Conservation (phyloP, 1,139 yeast genomes). For the Yamadazyma diospyri region DNA sequence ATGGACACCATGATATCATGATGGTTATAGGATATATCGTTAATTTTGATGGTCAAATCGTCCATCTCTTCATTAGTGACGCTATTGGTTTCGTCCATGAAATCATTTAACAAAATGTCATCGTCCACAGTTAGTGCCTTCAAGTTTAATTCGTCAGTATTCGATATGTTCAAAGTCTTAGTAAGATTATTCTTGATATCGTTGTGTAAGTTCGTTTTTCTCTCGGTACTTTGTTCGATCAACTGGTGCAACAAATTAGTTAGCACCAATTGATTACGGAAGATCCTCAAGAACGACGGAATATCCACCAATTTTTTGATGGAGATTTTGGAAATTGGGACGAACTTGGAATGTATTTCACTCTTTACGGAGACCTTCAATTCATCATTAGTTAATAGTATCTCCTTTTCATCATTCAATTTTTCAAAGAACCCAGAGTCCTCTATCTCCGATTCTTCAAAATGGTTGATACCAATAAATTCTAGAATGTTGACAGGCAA, state of each 20-base stretch:
- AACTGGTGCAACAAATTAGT: conserved; percentile 19
- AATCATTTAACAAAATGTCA: conserved; percentile 12
- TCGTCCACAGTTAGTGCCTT: conserved; percentile 3
- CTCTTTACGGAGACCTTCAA: conserved; percentile 8
- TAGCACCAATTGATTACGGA: conserved; percentile 32
- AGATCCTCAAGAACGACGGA: conserved; percentile 23
- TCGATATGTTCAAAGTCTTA: conserved; percentile 29
- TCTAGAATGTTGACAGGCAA: conserved; percentile 30
- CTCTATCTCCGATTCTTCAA: conserved; percentile 6
- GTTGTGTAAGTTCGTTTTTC: conserved; percentile 11
- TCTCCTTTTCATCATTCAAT: conserved; percentile 20
- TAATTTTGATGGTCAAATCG: conserved; percentile 21
- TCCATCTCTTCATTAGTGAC: conserved; percentile 3
- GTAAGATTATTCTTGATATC: conserved; percentile 26
- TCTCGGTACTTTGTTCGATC: conserved; percentile 4
- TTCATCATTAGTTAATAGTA: conserved; percentile 8
- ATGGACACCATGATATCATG: conserved; percentile 24
- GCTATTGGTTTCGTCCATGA: conserved; percentile 11
- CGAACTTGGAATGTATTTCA: conserved; percentile 15
- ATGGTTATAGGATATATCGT: conserved; percentile 22
- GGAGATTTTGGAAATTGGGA: conserved; percentile 21
- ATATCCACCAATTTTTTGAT: conserved; percentile 25
- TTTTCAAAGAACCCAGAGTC: conserved; percentile 13
- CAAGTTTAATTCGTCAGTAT: conserved; percentile 10
- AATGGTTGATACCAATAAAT: conserved; percentile 24